Evolutionary conservation across 2,329 filamentous ascomycete genomes (phyloP).

Genomic region (Sporothrix pallida): DNA sequence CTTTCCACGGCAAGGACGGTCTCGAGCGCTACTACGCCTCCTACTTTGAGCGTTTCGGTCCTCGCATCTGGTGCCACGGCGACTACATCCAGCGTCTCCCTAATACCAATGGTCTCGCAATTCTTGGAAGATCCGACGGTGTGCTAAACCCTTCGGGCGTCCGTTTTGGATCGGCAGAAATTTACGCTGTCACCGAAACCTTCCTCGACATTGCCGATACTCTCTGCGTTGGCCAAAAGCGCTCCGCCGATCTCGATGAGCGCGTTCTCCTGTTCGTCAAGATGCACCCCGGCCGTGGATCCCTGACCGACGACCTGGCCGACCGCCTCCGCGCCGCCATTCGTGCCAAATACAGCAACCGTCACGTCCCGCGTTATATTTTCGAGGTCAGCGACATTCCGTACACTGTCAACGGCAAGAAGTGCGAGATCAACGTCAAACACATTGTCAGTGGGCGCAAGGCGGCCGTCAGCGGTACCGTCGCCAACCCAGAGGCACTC

Average conservation of each 20-base stretch:
- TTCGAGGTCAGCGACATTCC: slow-evolving; percentile 49
- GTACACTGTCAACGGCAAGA: slow-evolving; percentile 55
- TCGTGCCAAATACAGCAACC: slow-evolving; percentile 40
- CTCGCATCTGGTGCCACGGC: slow-evolving; percentile 53
- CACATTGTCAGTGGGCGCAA: slow-evolving; percentile 48
- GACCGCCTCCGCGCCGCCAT: slow-evolving; percentile 42
- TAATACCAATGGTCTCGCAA: slow-evolving; percentile 48
- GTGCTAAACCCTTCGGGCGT: slow-evolving; percentile 56
- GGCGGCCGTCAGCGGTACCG: slow-evolving; percentile 47
- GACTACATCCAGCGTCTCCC: slow-evolving; percentile 53
- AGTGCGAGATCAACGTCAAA: slow-evolving; percentile 53
- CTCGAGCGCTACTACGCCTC: slow-evolving; percentile 50
- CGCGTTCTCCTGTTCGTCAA: slow-evolving; percentile 40
- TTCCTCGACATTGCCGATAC: slow-evolving; percentile 43
- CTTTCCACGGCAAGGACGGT: slow-evolving; percentile 52
- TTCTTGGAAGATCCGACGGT: slow-evolving; percentile 54
- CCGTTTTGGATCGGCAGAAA: slow-evolving; percentile 53
- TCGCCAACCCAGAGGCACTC: slow-evolving; percentile 49
- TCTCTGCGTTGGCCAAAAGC: slow-evolving; percentile 39
- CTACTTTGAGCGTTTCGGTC: slow-evolving; percentile 53
- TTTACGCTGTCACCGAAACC: slow-evolving; percentile 55
- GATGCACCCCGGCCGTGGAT: slow-evolving; percentile 32
- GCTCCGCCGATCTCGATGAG: slow-evolving; percentile 38
- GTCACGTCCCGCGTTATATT: slow-evolving; percentile 52
- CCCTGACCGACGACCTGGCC: slow-evolving; percentile 35